phyloP scores from a whole-genome alignment of 108 stramenopile species.

The Pseudonitzschia delicatissima region DNA sequence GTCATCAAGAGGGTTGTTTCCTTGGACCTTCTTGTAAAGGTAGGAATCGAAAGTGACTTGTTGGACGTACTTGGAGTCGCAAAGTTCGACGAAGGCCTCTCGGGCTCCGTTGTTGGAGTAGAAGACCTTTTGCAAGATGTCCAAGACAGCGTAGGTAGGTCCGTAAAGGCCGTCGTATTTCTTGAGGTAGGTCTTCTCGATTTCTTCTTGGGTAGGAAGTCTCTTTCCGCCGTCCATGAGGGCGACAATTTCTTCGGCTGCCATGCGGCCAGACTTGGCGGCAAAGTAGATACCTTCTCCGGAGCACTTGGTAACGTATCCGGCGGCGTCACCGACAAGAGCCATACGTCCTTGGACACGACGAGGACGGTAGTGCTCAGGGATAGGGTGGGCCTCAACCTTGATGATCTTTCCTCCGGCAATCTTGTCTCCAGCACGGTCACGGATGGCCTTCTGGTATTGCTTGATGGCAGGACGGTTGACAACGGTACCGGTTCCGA shows the following conservation, averaged over 20 bases:
- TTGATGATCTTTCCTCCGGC: conserved; percentile 98
- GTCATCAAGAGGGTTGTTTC: conserved; percentile 97
- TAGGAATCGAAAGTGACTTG: conserved; percentile 98
- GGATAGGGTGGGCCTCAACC: conserved; percentile 99
- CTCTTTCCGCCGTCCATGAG: conserved; percentile 84
- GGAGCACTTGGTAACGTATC: conserved; percentile 98
- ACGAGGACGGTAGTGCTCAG: conserved; percentile 96
- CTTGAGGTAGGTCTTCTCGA: conserved; percentile 91
- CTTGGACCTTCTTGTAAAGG: conserved; percentile 97
- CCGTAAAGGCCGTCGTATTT: conserved; percentile 93
- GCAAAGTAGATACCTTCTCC: conserved; percentile 99
- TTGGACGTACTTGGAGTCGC: conserved; percentile 97
- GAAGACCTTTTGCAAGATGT: conserved; percentile 96
- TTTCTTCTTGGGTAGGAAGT: conserved; percentile 90
- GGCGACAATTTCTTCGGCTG: conserved; percentile 90
- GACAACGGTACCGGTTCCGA: conserved; percentile 97
- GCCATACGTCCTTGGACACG: conserved; percentile 92
- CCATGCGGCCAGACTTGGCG: conserved; percentile 97
- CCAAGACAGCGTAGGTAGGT: conserved; percentile 96
- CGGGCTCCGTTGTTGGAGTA: conserved; percentile 97
- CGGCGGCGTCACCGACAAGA: conserved; percentile 97
- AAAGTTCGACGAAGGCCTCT: conserved; percentile 97
- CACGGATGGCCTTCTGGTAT: conserved; percentile 98
- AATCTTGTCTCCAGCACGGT: conserved; percentile 97
- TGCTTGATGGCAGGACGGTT: conserved; percentile 98